Conservation (phyloP, 106 monocot genomes). For the Apostasia shenzhenica region DNA sequence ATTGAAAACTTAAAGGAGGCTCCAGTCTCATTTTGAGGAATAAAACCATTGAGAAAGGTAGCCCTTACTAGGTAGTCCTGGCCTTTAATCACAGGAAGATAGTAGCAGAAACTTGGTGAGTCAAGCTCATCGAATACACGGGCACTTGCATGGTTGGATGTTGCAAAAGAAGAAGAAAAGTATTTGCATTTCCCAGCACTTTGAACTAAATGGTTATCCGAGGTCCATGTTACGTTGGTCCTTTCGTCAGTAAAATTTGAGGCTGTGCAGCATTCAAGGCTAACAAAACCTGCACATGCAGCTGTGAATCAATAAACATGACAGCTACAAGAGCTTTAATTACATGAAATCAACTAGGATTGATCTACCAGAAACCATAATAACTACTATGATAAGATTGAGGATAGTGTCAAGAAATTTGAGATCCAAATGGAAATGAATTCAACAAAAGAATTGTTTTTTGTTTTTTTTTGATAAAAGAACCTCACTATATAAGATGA, state of each 20-base stretch:
- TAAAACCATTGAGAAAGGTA: slow-evolving; percentile 15
- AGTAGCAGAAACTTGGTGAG: slow-evolving; percentile 15
- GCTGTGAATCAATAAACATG: background rate
- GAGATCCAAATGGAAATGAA: too few relatives aligned
- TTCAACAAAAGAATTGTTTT: too few relatives aligned
- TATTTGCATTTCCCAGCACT: slow-evolving; percentile 14
- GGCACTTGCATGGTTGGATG: background rate
- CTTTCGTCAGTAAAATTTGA: slow-evolving; percentile 14
- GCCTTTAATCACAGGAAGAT: slow-evolving; percentile 14
- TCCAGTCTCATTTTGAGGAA: slow-evolving; percentile 1
- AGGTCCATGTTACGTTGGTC: slow-evolving; percentile 21
- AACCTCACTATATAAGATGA: too few relatives aligned
- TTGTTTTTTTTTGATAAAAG: too few relatives aligned
- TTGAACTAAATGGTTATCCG: slow-evolving; percentile 18
- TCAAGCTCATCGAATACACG: slow-evolving; percentile 15
- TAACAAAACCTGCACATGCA: slow-evolving; percentile 28
- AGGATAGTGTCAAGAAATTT: background rate
- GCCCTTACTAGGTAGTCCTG: slow-evolving; percentile 23
- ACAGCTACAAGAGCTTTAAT: background rate
- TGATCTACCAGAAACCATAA: background rate
- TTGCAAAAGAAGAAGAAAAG: slow-evolving; percentile 7
- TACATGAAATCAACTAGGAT: too few relatives aligned
- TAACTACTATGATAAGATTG: background rate
- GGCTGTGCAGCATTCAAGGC: slow-evolving; percentile 16
- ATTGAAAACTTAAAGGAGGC: slow-evolving; percentile 21